These are phyloP conservation scores for Acanthamoeba lugdunensis DNA, from an alignment of 208 protist genomes.

Conservation along the genomic window DNA sequence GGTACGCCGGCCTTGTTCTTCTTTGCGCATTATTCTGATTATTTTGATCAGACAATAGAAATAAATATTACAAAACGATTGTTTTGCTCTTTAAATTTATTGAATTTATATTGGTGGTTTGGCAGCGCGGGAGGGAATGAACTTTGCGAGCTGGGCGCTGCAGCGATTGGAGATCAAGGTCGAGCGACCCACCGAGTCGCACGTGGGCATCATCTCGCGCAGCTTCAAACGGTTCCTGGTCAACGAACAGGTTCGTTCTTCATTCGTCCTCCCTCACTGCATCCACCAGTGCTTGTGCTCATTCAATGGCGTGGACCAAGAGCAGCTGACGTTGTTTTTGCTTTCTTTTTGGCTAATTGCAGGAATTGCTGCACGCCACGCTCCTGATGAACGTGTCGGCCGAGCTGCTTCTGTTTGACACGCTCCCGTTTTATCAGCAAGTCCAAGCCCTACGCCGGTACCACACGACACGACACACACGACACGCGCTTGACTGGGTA, in stretches of 20 bases:
- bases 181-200: not conserved
- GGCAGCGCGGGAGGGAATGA: not conserved
- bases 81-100: no score
- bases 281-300: no score
- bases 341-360: no score
- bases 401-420: not conserved
- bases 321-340: no score
- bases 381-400: not conserved
- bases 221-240: not conserved
- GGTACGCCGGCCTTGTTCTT: not conserved
- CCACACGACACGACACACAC: not conserved
- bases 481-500: not conserved
- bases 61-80: no score
- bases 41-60: no score
- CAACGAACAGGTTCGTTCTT: not conserved
- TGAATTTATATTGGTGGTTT: no score
- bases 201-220: constrained; percentile 16
- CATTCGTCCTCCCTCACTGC: no score
- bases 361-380: not conserved
- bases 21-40: no score
- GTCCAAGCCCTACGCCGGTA: not conserved
- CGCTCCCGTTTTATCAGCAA: not conserved
- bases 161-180: not conserved
- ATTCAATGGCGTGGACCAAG: no score
- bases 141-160: not conserved